Base-by-base conservation (phyloP, 2,329 filamentous ascomycete species). In the Cladosporium sp. region DNA sequence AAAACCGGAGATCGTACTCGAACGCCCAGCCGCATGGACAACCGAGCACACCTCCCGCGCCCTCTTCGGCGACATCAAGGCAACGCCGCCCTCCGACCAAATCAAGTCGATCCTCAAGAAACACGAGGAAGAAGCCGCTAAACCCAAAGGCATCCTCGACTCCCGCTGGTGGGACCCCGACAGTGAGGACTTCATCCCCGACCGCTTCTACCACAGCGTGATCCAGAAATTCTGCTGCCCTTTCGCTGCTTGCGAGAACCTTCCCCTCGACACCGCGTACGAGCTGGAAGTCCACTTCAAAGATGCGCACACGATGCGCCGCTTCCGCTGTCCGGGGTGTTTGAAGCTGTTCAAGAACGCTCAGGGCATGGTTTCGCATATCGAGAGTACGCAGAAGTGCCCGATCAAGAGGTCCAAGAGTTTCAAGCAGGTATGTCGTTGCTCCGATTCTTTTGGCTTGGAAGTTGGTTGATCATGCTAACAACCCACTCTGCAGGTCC, bases 221-320 rank as follows among this genome's bases (percentile, higher is more conserved):
- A 66, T 70, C 1, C 61, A 67, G 39, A 70, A 67, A 42, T 85
- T 73, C 66, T 69, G 64, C 48, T 85, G 82, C 49, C 82, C 81
- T 0, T 72, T 77, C 49, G 54, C 57, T 1, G 57, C 62, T 3
- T 85, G 82, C 73, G 65, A 68, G 11, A 62, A 65, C 29, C 59
- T 27, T 3, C 68, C 66, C 46, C 49, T 51, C 1, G 45, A 40
- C 8, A 19, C 60, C 52, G 12, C 53, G 52, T 32, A 18, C 40
- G 65, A 70, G 6, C 61, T 73, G 7, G 60, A 62, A 35, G 46
- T 43, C 2, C 41, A 51, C 18, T 33, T 51, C 4, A 0, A 40
- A 18, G 36, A 40, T 7, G 42, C 29, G 9, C 72, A 74, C 52
- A 62, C 66, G 15, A 59, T 66, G 20, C 60, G 55, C 1, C 58